phyloP scores from a whole-genome alignment of 2,329 filamentous ascomycete genomes.

The Elsinoe necatrix region DNA sequence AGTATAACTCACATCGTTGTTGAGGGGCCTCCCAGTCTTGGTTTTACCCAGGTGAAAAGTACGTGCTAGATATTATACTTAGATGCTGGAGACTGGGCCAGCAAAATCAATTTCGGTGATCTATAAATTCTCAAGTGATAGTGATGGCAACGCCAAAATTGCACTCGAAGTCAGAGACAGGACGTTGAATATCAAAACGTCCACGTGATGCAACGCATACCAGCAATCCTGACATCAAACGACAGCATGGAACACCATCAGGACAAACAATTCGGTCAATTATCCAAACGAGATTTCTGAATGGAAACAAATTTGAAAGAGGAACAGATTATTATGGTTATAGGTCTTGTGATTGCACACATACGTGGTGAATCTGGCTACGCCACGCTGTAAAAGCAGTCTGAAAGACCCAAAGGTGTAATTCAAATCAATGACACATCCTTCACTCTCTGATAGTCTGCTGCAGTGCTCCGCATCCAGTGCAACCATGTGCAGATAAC shows the following conservation, averaged over 20 bases:
- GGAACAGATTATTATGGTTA: background rate
- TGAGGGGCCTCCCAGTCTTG: too few relatives aligned
- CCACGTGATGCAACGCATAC: background rate
- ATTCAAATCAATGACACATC: conserved; percentile 19
- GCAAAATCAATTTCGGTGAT: too few relatives aligned
- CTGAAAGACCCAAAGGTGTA: conserved; percentile 5
- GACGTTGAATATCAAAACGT: conserved; percentile 1
- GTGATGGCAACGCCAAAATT: background rate
- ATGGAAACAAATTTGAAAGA: background rate
- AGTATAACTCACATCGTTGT: too few relatives aligned
- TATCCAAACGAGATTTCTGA: too few relatives aligned
- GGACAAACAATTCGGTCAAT: too few relatives aligned
- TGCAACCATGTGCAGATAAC: background rate
- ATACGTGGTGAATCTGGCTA: background rate
- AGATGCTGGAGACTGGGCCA: too few relatives aligned
- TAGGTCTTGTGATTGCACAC: background rate
- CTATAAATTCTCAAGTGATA: background rate
- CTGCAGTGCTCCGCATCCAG: background rate
- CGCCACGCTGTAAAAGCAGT: conserved; percentile 1
- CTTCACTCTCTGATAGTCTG: background rate
- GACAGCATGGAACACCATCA: background rate
- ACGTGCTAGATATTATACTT: too few relatives aligned
- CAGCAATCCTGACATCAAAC: background rate
- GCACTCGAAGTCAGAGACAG: background rate
- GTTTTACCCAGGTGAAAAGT: too few relatives aligned